Percentiles rank a stretch among this genome's conserved stretches.
Conservation (phyloP, 495 filamentous ascomycete genomes). For the Xylaria intraflava region DNA sequence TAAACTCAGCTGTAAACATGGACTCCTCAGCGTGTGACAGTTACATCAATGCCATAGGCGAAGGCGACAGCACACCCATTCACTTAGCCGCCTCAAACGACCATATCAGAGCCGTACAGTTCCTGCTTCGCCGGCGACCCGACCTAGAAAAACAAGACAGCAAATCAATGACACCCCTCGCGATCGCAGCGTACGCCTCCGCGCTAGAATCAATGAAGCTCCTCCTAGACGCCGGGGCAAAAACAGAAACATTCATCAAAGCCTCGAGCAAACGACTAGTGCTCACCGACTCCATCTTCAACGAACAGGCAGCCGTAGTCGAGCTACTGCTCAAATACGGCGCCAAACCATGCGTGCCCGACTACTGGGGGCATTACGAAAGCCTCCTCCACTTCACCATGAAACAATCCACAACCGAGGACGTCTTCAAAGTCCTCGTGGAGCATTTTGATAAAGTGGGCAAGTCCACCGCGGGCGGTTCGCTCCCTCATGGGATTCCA, state of each 20-base stretch:
- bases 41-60: not conserved
- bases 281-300: not conserved
- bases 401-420: not conserved
- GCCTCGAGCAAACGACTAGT: too few species aligned
- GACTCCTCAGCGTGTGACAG: not conserved
- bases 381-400: not conserved
- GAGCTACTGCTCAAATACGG: not conserved
- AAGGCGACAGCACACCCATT: not conserved
- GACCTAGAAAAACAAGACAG: not conserved
- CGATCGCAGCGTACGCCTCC: too few species aligned
- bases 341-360: not conserved
- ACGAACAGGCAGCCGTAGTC: not conserved
- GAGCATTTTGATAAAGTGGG: not conserved
- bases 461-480: too few species aligned
- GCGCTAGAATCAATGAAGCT: too few species aligned
- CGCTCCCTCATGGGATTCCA: too few species aligned
- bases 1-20: too few species aligned
- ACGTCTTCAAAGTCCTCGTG: not conserved
- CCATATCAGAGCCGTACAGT: not conserved
- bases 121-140: not conserved
- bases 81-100: not conserved
- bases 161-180: too few species aligned
- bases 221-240: too few species aligned
- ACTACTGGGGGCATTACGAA: not conserved
- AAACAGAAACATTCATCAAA: too few species aligned